phyloP scores from a whole-genome alignment of 2,329 filamentous ascomycete species.

The Xylaria sp. region DNA sequence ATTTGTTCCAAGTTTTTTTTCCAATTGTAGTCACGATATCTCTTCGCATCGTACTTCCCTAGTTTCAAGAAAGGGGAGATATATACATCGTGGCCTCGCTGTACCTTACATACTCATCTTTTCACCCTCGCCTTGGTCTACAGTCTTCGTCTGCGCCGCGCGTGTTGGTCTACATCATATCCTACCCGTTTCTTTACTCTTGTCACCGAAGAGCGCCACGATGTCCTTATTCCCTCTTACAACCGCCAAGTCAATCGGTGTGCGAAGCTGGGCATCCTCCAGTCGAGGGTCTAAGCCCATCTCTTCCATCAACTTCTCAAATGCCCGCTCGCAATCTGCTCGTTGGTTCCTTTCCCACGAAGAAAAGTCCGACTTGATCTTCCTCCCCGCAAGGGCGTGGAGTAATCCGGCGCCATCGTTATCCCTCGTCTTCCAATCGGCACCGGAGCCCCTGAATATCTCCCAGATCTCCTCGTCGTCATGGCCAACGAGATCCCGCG shows the following conservation, averaged over 20 bases:
- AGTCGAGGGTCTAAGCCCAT: slow-evolving; percentile 2
- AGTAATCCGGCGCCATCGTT: slow-evolving; percentile 1
- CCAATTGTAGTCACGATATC: no score
- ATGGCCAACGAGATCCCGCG: neutral
- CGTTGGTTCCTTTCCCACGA: neutral
- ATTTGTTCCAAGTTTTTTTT: no score
- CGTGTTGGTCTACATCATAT: neutral
- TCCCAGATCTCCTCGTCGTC: slow-evolving; percentile 2
- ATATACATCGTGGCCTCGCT: neutral
- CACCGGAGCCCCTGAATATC: neutral
- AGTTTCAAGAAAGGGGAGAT: no score
- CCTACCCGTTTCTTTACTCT: neutral
- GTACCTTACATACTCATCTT: neutral
- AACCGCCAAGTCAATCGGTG: slow-evolving; percentile 9
- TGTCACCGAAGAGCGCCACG: slow-evolving; percentile 4
- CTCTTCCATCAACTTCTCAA: slow-evolving; percentile 9
- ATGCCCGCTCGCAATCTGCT: neutral
- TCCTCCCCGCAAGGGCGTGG: neutral
- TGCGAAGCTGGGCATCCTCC: slow-evolving; percentile 9
- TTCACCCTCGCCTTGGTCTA: no score
- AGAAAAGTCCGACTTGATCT: neutral
- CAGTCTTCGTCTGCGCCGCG: no score
- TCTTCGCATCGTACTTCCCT: no score
- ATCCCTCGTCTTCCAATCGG: slow-evolving; percentile 7
- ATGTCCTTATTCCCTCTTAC: neutral